Percentiles rank a stretch among this genome's conserved stretches.
These are phyloP conservation scores for Pleoardoris graminearum DNA, from an alignment of 2,329 filamentous ascomycete species.

Conservation along the genomic window DNA sequence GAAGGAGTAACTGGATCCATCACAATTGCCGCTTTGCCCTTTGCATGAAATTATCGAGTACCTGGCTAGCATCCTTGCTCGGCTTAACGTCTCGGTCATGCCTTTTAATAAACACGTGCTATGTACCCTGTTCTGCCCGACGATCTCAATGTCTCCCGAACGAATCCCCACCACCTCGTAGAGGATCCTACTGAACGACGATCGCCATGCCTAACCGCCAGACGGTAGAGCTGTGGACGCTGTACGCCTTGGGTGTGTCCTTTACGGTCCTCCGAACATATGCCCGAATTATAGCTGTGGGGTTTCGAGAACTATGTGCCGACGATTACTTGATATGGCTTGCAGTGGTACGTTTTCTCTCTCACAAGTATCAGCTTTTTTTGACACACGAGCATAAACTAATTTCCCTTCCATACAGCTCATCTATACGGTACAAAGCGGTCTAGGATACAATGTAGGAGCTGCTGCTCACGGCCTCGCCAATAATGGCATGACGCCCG, in stretches of 20 bases:
- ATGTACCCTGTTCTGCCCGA: background rate
- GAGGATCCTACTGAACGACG: background rate
- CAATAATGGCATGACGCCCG: constrained; percentile 54
- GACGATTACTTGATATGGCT: constrained; percentile 27
- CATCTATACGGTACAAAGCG: constrained; percentile 57
- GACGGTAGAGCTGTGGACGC: constrained; percentile 21
- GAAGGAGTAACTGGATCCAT: no score
- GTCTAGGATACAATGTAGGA: constrained; percentile 55
- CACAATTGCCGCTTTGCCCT: no score
- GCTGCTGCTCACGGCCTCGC: constrained; percentile 57
- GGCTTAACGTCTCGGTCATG: no score
- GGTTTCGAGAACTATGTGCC: constrained; percentile 15
- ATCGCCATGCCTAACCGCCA: constrained; percentile 4
- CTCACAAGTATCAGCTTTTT: background rate
- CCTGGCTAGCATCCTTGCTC: no score
- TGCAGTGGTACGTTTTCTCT: constrained; percentile 13
- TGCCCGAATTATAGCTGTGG: constrained; percentile 19
- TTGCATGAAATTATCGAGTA: no score
- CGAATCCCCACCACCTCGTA: background rate
- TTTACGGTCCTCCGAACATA: constrained; percentile 20
- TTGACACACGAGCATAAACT: background rate
- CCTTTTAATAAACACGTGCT: no score
- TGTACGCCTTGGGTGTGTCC: constrained; percentile 18
- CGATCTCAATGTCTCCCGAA: background rate
- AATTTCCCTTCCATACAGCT: constrained; percentile 39